Percentiles rank a stretch among this genome's conserved stretches.
These are phyloP conservation scores for Aphanocladium album DNA, from an alignment of 2,329 filamentous ascomycete species.

Conservation along the genomic window DNA sequence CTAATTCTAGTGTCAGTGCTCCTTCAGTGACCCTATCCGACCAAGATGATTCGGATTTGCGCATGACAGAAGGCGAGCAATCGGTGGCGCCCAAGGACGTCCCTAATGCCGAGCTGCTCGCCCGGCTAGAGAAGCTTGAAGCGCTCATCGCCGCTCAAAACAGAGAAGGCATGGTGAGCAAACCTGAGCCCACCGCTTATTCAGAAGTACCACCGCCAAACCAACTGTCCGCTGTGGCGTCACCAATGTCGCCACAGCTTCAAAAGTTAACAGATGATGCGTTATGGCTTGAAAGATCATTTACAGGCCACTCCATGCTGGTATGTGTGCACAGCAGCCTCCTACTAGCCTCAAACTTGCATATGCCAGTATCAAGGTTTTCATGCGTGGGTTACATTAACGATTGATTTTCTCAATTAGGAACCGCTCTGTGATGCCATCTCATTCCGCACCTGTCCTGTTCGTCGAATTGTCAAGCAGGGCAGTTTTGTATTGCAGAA, in stretches of 20 bases:
- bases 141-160: slow-evolving; percentile 20
- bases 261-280: slow-evolving; percentile 31
- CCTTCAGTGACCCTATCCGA: background rate
- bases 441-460: slow-evolving; percentile 28
- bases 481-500: slow-evolving; percentile 29
- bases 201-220: background rate
- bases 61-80: background rate
- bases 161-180: slow-evolving; percentile 8
- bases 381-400: background rate
- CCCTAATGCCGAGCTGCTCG: slow-evolving; percentile 19
- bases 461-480: slow-evolving; percentile 27
- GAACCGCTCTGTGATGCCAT: slow-evolving; percentile 28
- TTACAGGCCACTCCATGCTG: slow-evolving; percentile 24
- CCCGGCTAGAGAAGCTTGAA: slow-evolving; percentile 24
- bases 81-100: slow-evolving; percentile 15
- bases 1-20: background rate
- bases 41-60: background rate
- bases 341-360: background rate
- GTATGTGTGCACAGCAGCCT: slow-evolving; percentile 19
- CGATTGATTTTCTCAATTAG: slow-evolving; percentile 14
- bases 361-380: background rate
- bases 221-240: slow-evolving; percentile 12
- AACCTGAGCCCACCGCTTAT: slow-evolving; percentile 7
- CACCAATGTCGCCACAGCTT: slow-evolving; percentile 24
- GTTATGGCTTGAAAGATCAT: slow-evolving; percentile 28